phyloP scores from a whole-genome alignment of 495 filamentous ascomycete genomes.

The Neurospora terricola region DNA sequence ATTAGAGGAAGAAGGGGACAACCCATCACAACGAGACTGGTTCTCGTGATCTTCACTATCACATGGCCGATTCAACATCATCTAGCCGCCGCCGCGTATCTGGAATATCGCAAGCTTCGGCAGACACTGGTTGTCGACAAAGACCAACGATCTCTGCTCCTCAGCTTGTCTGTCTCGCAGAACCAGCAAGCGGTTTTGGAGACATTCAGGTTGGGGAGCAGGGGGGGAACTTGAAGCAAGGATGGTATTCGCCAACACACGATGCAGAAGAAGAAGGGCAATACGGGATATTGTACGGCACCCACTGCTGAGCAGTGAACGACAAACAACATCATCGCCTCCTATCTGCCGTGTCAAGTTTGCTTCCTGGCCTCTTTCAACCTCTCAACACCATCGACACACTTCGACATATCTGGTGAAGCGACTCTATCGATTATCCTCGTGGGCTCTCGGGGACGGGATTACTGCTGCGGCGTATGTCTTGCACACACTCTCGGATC shows the following conservation, averaged over 20 bases:
- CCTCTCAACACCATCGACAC: neutral
- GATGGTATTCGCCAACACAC: neutral
- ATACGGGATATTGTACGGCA: neutral
- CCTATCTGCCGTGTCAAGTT: neutral
- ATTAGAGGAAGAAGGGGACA: slow-evolving; percentile 13
- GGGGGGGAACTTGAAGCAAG: slow-evolving; percentile 4
- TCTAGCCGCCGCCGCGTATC: slow-evolving; percentile 28
- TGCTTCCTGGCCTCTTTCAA: neutral
- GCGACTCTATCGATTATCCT: neutral
- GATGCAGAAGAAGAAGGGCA: neutral
- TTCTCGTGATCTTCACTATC: slow-evolving; percentile 13
- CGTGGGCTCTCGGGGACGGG: slow-evolving; percentile 3
- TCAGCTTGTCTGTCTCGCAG: neutral
- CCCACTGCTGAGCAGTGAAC: neutral
- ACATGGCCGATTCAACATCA: slow-evolving; percentile 11
- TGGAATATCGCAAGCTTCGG: slow-evolving; percentile 26
- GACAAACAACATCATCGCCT: slow-evolving; percentile 7
- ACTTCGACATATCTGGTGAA: neutral
- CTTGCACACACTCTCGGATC: slow-evolving; percentile 1
- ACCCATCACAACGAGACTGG: slow-evolving; percentile 17
- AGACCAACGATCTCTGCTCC: slow-evolving; percentile 18
- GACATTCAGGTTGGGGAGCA: neutral
- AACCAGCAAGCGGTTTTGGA: neutral
- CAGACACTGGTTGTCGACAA: slow-evolving; percentile 39
- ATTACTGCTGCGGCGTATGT: slow-evolving; percentile 15